These are phyloP conservation scores for Neurospora sp. DNA, from an alignment of 495 filamentous ascomycete species.

Conservation along the genomic window DNA sequence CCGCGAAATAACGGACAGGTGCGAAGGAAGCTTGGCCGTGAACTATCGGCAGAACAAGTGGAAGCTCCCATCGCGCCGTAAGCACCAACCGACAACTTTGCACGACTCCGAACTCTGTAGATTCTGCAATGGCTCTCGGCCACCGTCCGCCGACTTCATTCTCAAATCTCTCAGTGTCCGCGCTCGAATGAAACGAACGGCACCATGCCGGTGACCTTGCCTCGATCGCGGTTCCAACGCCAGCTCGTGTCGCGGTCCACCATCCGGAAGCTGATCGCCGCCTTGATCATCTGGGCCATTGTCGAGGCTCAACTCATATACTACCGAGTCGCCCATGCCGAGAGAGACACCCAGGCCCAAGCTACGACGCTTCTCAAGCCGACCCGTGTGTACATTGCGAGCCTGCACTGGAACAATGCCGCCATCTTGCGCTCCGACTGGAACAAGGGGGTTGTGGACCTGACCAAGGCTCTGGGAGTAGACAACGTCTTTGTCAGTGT, in stretches of 20 bases:
- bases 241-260: slow-evolving; percentile 14
- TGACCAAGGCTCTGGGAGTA: slow-evolving; percentile 46
- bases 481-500: slow-evolving; percentile 63
- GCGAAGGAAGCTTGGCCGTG: neutral
- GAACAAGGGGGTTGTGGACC: slow-evolving; percentile 47
- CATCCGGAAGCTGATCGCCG: slow-evolving; percentile 14
- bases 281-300: slow-evolving; percentile 17
- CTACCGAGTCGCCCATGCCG: slow-evolving; percentile 18
- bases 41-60: neutral
- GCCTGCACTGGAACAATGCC: slow-evolving; percentile 63
- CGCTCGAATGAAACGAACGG: slow-evolving; percentile 8
- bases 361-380: slow-evolving; percentile 4
- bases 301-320: slow-evolving; percentile 22
- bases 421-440: slow-evolving; percentile 49
- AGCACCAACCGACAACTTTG: neutral
- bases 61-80: neutral
- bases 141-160: neutral
- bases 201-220: slow-evolving; percentile 6
- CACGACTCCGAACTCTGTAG: neutral
- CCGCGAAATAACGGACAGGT: neutral
- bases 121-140: neutral
- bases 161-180: neutral
- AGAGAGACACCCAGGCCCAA: slow-evolving; percentile 6
- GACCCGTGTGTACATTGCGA: slow-evolving; percentile 51
- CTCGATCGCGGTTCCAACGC: slow-evolving; percentile 15